Percentiles rank a stretch among this genome's conserved stretches.
Evolutionary conservation across 768 basidiomycete genomes (phyloP).

Genomic region (Symmetrospora coprosmae): DNA sequence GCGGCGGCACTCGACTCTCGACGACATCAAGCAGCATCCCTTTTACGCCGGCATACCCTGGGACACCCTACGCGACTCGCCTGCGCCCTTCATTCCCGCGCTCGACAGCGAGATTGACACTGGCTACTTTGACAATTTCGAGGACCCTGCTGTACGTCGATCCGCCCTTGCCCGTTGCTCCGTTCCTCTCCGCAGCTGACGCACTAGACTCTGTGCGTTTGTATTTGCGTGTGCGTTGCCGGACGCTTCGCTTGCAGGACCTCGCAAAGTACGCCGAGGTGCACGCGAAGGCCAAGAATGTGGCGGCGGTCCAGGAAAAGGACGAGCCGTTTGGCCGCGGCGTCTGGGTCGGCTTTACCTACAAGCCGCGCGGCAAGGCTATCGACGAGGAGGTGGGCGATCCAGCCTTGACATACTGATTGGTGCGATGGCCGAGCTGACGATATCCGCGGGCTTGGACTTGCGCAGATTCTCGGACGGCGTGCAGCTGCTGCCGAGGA

Average conservation of each 20-base stretch:
- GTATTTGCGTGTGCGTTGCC: not conserved
- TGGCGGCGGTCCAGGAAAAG: slow-evolving; percentile 79
- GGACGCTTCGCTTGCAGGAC: not conserved
- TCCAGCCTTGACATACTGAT: no score
- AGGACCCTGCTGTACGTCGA: not conserved
- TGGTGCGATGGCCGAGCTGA: no score
- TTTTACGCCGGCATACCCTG: slow-evolving; percentile 70
- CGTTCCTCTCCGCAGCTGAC: not conserved
- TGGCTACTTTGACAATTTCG: slow-evolving; percentile 32
- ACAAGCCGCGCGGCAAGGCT: slow-evolving; percentile 25
- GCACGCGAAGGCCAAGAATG: slow-evolving; percentile 87
- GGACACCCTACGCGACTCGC: slow-evolving; percentile 57
- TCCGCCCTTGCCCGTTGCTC: not conserved
- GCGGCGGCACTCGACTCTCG: slow-evolving; percentile 58
- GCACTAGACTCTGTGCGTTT: not conserved
- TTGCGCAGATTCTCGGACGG: no score
- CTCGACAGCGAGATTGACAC: slow-evolving; percentile 78
- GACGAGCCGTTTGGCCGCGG: slow-evolving; percentile 44
- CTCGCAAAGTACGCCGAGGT: slow-evolving; percentile 95
- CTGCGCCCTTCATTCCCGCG: slow-evolving; percentile 81
- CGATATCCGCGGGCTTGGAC: no score
- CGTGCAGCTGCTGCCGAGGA: no score
- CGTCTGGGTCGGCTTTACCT: slow-evolving; percentile 36
- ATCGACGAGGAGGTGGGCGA: no score
- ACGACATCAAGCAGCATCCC: slow-evolving; percentile 58